Base-by-base conservation (phyloP, 2,329 filamentous ascomycete species). In the Fusarium sp. region DNA sequence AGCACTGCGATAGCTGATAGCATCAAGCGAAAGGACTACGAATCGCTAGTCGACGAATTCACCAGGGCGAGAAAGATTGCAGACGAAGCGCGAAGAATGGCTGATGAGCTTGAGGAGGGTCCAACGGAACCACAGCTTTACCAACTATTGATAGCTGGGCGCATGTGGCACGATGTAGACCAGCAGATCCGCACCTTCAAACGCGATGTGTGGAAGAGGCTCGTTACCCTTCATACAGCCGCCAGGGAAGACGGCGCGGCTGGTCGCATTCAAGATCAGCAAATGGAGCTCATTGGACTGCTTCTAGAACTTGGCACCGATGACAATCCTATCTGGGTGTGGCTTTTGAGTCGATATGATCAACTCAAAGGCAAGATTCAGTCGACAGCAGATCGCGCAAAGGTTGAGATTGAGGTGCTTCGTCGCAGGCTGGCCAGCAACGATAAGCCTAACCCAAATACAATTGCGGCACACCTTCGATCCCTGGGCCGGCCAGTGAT, bases 251-350 rank as follows among this genome's bases (percentile, higher is more conserved):
- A 87, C 63, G 71, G 73, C 36, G 67, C 73, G 46, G 77, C 72
- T 46, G 82, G 83, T 8, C 73, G 88, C 35, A 80, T 84, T 6
- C 92, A 94, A 71, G 92, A 97, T 66, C 84, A 88, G 73, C 90
- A 97, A 70, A 92, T 97, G 86, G 92, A 97, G 72, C 81, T 97
- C 43, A 98, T 99, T 50, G 84, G 88, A 19, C 82, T 97, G 32
- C 82, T 99, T 49, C 79, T 99, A n/a, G 94, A 99, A 74, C 81
- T 99, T 17, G 96, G 95, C 7, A 93, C 97, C 3, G 90, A 96
- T 9, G 93, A 98, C 57, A 99, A 96, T 69, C 95, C 95, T 2
- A 96, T 99, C 61, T 97, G 92, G 91, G 84, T 96, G 10, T 99
- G 95, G 93, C 85, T 99, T 23, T 80, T 94, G 51, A 97, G 92